Evolutionary conservation across 2,329 filamentous ascomycete genomes (phyloP).

Genomic region (Fragosphaeria purpurea): DNA sequence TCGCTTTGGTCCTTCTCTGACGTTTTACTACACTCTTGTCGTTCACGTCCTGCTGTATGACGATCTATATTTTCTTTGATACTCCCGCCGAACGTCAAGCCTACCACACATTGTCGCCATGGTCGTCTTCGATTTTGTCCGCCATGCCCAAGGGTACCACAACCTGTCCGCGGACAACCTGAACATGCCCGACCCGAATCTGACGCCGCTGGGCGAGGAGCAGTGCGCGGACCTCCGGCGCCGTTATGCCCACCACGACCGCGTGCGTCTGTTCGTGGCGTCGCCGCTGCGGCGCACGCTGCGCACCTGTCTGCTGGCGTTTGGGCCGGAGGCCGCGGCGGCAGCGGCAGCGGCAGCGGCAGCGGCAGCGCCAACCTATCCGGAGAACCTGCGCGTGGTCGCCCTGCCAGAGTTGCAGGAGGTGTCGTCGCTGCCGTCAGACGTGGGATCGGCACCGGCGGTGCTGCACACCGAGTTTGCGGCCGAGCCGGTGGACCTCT

Average conservation of each 20-base stretch:
- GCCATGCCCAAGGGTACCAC: conserved; percentile 72
- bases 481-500: conserved; percentile 50
- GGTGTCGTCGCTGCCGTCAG: conserved; percentile 62
- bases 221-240: conserved; percentile 59
- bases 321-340: conserved; percentile 43
- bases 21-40: too few relatives aligned
- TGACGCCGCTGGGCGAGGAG: conserved; percentile 64
- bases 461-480: conserved; percentile 51
- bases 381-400: conserved; percentile 38
- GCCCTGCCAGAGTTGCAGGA: conserved; percentile 72
- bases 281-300: conserved; percentile 75
- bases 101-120: conserved; percentile 1
- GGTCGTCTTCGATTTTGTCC: conserved; percentile 49
- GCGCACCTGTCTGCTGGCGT: conserved; percentile 63
- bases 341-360: too few relatives aligned
- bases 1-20: too few relatives aligned
- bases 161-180: conserved; percentile 66
- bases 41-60: not conserved
- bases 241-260: conserved; percentile 53
- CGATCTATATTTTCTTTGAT: too few relatives aligned
- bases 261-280: conserved; percentile 61
- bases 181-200: conserved; percentile 61
- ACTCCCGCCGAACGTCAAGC: too few relatives aligned
- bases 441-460: conserved; percentile 53
- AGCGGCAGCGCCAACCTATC: too few relatives aligned